Base-by-base conservation (phyloP, 495 filamentous ascomycete genomes). In the Massariosphaeria phaeospora region DNA sequence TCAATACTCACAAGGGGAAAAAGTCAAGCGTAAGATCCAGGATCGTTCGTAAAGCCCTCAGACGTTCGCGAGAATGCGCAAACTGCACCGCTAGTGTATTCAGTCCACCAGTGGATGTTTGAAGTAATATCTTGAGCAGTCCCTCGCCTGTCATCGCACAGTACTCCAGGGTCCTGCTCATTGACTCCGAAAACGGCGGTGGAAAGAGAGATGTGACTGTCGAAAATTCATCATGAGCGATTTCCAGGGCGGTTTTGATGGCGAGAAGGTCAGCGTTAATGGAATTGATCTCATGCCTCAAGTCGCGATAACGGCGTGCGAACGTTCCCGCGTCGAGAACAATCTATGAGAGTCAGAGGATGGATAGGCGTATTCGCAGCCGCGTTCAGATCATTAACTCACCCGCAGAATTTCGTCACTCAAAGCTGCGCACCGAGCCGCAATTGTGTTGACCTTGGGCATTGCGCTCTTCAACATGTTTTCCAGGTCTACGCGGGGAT, bases 181-280 rank as follows among this genome's bases (percentile, higher is more conserved):
- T 18, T 1, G 52, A 29, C 8, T 48, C 52, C 12, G 41, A 10
- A 1, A 55, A 20, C 17, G 26, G 35, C 3, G 26, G 12, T 5
- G 35, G 35, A 25, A 55, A 4, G n/a, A n/a, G n/a, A 8, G 15
- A 27, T 15, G 13, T 34, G 5, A 15, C 44, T 9, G 41, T 13
- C 24, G 24, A 2, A 25, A 58, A 52, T 27, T 58, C 55, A 21
- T 58, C 55, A 11, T 50, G 55, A 20, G 30, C 17, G 29, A 58
- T 58, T n/a, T 58, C 55, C 17, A 58, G 38, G 8, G 47, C 38
- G 10, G 29, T 26, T 18, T 52, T 58, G 38, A 58, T 39, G 1
- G 55, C 55, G 2, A 58, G 18, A 39, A 58, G 55, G 2, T 58
- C 48, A 11, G 47, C 47, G 40, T 30, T 52, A 15, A 58, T 46